Evolutionary conservation across 306 rosid genomes (phyloP).

Genomic region (Vigna reflexopilosa): DNA sequence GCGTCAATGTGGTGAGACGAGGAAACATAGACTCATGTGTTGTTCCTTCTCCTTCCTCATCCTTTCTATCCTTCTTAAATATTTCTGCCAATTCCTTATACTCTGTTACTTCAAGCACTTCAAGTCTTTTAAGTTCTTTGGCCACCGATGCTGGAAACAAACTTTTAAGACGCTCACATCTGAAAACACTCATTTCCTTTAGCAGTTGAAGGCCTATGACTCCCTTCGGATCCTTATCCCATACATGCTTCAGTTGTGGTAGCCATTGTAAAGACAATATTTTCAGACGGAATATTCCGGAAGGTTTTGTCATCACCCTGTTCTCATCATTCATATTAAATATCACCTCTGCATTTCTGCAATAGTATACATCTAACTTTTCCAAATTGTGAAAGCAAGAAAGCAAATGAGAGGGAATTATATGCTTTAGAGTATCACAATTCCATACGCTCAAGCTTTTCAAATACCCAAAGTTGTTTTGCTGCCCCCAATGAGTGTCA

Average conservation of each 20-base stretch:
- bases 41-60: neutral
- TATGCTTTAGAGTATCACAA: neutral
- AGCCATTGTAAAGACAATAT: no score
- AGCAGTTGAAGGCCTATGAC: neutral
- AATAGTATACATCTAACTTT: neutral
- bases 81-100: constrained; percentile 20
- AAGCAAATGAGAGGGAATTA: constrained; percentile 35
- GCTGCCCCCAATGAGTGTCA: neutral
- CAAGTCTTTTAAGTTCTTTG: neutral
- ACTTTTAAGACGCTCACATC: no score
- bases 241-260: constrained; percentile 34
- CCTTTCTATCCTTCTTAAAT: neutral
- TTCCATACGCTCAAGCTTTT: neutral
- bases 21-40: neutral
- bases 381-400: constrained; percentile 35
- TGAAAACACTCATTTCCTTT: neutral
- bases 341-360: neutral
- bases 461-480: neutral
- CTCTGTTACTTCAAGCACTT: neutral
- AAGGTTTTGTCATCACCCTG: neutral
- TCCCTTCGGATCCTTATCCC: constrained; percentile 33
- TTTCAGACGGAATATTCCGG: constrained; percentile 17
- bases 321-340: constrained; percentile 2
- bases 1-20: neutral
- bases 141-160: constrained; percentile 28